These are phyloP conservation scores for Pterocarpus macrocarpus DNA, from an alignment of 306 rosid genomes.

Conservation along the genomic window DNA sequence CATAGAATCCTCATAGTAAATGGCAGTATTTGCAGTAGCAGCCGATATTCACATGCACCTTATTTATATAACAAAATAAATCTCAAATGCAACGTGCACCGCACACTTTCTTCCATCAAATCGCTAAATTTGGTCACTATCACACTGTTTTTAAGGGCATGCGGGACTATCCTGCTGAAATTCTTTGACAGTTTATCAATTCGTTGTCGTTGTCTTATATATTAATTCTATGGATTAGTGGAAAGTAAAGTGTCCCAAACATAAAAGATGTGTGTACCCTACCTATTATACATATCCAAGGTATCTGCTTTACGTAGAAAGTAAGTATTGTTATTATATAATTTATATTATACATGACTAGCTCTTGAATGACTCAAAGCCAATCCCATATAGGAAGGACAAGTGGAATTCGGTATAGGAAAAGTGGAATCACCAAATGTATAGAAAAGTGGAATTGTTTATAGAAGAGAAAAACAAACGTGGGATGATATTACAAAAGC, in stretches of 20 bases:
- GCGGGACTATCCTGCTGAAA: background rate
- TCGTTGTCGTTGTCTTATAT: background rate
- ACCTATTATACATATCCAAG: background rate
- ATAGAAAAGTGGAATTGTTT: background rate
- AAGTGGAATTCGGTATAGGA: too few relatives aligned
- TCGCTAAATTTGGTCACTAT: background rate
- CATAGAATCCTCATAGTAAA: too few relatives aligned
- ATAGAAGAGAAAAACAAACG: background rate
- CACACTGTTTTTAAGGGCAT: background rate
- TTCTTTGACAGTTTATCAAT: slow-evolving; percentile 11
- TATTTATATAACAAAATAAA: too few relatives aligned
- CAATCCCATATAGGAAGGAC: background rate
- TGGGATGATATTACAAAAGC: background rate
- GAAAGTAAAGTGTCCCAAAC: background rate
- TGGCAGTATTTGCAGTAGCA: too few relatives aligned
- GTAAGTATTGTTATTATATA: background rate
- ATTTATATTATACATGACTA: background rate
- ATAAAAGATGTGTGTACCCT: background rate
- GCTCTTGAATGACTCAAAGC: background rate
- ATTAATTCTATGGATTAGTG: background rate
- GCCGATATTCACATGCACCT: too few relatives aligned
- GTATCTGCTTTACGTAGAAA: slow-evolving; percentile 35
- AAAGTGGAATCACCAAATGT: background rate
- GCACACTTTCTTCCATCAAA: background rate
- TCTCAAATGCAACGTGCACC: too few relatives aligned